Conservation (phyloP, 129 eudicot species). For the Erigeron canadensis region DNA sequence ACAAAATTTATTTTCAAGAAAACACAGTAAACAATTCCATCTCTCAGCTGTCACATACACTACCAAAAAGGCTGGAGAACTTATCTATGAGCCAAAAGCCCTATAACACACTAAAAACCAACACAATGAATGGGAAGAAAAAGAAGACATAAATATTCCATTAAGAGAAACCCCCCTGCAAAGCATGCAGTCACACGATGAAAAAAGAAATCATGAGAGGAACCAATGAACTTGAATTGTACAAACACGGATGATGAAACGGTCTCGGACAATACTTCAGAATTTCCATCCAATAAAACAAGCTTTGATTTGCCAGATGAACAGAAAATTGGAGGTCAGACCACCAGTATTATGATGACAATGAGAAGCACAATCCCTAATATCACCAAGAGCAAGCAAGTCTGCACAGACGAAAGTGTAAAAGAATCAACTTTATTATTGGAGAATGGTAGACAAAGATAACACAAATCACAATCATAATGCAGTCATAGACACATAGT, state of each 20-base stretch:
- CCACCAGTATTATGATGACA: constrained; percentile 68
- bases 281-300: constrained; percentile 8
- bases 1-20: constrained; percentile 18
- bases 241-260: constrained; percentile 19
- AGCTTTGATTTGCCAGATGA: constrained; percentile 11
- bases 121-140: background rate
- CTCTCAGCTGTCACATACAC: constrained; percentile 24
- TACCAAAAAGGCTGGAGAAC: constrained; percentile 29
- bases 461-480: background rate
- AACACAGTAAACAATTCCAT: constrained; percentile 10
- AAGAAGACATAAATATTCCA: background rate
- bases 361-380: constrained; percentile 86
- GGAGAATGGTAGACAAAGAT: background rate
- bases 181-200: constrained; percentile 21
- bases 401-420: constrained; percentile 44
- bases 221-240: constrained; percentile 7
- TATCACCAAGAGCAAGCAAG: constrained; percentile 88
- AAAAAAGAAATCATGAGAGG: background rate
- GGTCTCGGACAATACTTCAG: constrained; percentile 6
- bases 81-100: constrained; percentile 15
- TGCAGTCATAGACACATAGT: background rate
- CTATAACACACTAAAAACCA: constrained; percentile 13
- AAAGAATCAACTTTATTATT: background rate
- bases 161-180: constrained; percentile 24
- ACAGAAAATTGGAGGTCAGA: constrained; percentile 29